phyloP scores from a whole-genome alignment of 352 stramenopile genomes.

The Globisporangium perplexum region DNA sequence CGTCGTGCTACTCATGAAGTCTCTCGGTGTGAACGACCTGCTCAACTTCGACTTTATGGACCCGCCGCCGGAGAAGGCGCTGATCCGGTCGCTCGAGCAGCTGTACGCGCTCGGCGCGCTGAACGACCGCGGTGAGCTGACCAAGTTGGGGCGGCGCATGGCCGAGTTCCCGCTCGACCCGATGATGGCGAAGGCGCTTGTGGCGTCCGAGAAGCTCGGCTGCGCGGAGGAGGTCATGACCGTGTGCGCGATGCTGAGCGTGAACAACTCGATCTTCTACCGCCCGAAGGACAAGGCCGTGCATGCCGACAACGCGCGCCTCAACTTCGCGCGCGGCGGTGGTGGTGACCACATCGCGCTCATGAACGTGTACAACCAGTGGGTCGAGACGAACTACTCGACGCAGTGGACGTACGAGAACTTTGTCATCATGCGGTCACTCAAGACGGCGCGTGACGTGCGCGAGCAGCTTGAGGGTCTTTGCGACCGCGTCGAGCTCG shows the following conservation, averaged over 20 bases:
- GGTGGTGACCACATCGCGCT: conserved; percentile 97
- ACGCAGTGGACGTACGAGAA: conserved; percentile 96
- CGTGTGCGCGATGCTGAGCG: conserved; percentile 97
- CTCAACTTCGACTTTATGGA: conserved; percentile 99
- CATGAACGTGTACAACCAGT: conserved; percentile 97
- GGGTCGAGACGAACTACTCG: conserved; percentile 97
- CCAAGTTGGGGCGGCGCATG: conserved; percentile 93
- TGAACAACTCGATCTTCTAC: conserved; percentile 99
- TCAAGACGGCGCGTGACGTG: conserved; percentile 98
- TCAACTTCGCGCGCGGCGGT: conserved; percentile 97
- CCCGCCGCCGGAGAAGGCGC: conserved; percentile 95
- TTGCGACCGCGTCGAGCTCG: conserved; percentile 98
- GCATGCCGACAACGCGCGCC: conserved; percentile 96
- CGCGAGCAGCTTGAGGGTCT: conserved; percentile 98
- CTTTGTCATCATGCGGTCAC: conserved; percentile 95
- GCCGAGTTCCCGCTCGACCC: conserved; percentile 95
- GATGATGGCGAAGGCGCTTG: conserved; percentile 93
- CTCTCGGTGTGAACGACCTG: conserved; percentile 98
- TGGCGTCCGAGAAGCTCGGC: conserved; percentile 90
- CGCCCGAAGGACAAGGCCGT: conserved; percentile 98
- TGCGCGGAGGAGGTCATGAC: conserved; percentile 94
- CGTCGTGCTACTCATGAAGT: conserved; percentile 99
- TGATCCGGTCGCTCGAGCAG: conserved; percentile 98
- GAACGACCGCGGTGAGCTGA: conserved; percentile 98
- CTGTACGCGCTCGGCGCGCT: conserved; percentile 99